phyloP scores from a whole-genome alignment of 306 rosid species.

The Crataegus laevigata region DNA sequence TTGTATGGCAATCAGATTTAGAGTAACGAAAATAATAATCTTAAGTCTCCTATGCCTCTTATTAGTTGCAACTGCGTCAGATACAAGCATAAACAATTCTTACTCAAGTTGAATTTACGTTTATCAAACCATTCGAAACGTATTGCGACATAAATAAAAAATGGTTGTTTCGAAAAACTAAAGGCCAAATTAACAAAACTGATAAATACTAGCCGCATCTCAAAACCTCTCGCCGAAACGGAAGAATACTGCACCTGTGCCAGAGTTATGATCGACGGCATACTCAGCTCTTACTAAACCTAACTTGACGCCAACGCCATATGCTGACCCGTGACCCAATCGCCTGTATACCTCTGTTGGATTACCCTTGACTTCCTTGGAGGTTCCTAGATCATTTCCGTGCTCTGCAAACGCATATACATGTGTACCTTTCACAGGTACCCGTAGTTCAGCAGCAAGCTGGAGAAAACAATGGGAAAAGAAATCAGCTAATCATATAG shows the following conservation, averaged over 20 bases:
- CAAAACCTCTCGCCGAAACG: slow-evolving; percentile 95
- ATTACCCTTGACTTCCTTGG: slow-evolving; percentile 86
- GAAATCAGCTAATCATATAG: not conserved
- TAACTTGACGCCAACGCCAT: slow-evolving; percentile 78
- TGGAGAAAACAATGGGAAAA: slow-evolving; percentile 19
- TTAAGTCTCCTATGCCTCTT: not conserved
- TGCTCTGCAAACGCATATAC: slow-evolving; percentile 87
- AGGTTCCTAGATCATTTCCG: slow-evolving; percentile 89
- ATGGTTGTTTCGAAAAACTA: slow-evolving; percentile 15
- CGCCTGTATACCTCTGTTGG: slow-evolving; percentile 92
- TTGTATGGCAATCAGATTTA: not conserved
- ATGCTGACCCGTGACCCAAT: slow-evolving; percentile 83
- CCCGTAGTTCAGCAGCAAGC: slow-evolving; percentile 89
- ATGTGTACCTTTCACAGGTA: slow-evolving; percentile 76
- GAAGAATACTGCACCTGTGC: slow-evolving; percentile 85
- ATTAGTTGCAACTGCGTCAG: not conserved
- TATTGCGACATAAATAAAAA: not conserved
- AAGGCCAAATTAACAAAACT: slow-evolving; percentile 20
- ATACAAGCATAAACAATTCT: not conserved
- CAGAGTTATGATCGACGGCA: slow-evolving; percentile 88
- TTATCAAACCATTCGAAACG: slow-evolving; percentile 19
- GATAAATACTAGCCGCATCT: slow-evolving; percentile 15
- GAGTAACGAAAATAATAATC: not conserved
- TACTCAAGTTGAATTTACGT: slow-evolving; percentile 15
- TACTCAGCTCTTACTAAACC: slow-evolving; percentile 91